Evolutionary conservation across 805 yeast species (phyloP), one percentile per base, ranked within the genome.

Genomic region (Yamadazyma kitorensis): DNA sequence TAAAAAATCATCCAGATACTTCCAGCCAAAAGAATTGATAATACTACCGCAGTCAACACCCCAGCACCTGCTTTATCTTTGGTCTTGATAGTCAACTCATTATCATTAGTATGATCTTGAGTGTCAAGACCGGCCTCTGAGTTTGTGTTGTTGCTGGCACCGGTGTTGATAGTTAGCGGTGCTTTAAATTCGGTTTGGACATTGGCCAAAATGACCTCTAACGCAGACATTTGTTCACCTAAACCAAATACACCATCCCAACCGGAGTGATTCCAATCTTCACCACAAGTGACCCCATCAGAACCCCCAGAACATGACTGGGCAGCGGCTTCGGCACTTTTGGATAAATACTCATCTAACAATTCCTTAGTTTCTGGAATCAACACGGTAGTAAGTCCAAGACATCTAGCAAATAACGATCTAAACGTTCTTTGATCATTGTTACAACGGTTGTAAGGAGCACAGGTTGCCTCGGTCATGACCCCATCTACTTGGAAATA

Each of bases 31-130:
- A 87, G 48, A 3, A 70, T 54, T 2, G 76, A 75, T 43, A 86
- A 56, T 1, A 83, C 79, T 3, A 86, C 62, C 1, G 91, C 94
- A 0, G 98, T 91, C 29, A 86, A 57, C 13, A 88, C 68, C 24
- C 94, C 96, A 2, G 97, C 96, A 35, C 98, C 98, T 1, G 87
- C 96, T 49, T 73, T 77, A 51, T 87, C 96, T 40, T 75, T 78
- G 0, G 65, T 56, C 1, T 77, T 64, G 27, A 88, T 76, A 1
- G 55, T 61, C 30, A 81, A 55, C 28, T 51, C 54, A 45, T 75
- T 70, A 26, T 39, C 36, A 39, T 71, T 70, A 20, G 63, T 55
- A 5, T 63, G 44, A 12, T 69, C 60, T 21, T 45, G 57, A 2
- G 73, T 45, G 41, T 59, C 52, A 6, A 44, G 37, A 7, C 70